A percentile compares a stretch with the other conserved stretches of the same genome.
These are phyloP conservation scores for Mortierella sp. DNA, from an alignment of 371 early-diverging fungal genomes.

Conservation along the genomic window DNA sequence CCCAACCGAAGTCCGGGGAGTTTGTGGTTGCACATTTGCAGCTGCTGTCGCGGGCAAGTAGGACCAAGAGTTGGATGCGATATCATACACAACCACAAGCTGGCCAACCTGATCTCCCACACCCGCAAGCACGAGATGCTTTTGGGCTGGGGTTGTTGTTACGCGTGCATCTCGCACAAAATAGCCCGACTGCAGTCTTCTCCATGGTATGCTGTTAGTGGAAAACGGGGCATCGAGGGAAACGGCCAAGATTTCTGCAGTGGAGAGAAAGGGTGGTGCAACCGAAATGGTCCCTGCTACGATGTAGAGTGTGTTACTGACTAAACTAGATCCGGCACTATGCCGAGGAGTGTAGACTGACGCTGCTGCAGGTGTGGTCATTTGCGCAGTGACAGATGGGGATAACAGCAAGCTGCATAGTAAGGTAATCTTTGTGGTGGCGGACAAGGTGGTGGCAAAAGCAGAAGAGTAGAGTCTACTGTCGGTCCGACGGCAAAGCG, in stretches of 20 bases:
- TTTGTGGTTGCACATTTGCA: not conserved
- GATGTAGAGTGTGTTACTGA: slow-evolving; percentile 32
- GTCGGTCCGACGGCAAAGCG: too few relatives aligned
- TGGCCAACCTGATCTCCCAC: slow-evolving; percentile 9
- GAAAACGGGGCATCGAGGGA: slow-evolving; percentile 16
- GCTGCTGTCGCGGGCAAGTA: slow-evolving; percentile 3
- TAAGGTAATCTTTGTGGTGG: not conserved
- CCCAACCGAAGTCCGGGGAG: slow-evolving; percentile 15
- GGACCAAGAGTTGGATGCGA: slow-evolving; percentile 12
- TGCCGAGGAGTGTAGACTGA: slow-evolving; percentile 26
- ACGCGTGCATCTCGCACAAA: slow-evolving; percentile 12
- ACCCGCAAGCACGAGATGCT: slow-evolving; percentile 23
- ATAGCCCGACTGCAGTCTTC: slow-evolving; percentile 2
- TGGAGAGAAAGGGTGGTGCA: not conserved
- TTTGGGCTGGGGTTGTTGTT: slow-evolving; percentile 7
- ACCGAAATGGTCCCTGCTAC: slow-evolving; percentile 17
- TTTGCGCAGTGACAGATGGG: not conserved
- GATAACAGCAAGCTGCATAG: not conserved
- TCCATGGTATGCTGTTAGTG: slow-evolving; percentile 23
- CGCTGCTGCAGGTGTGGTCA: too few relatives aligned
- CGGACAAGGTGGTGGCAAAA: too few relatives aligned
- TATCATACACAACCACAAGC: slow-evolving; percentile 22
- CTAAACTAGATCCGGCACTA: slow-evolving; percentile 28
- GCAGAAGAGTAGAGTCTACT: too few relatives aligned
- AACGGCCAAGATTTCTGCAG: slow-evolving; percentile 26